Percentiles rank a stretch among this genome's conserved stretches.
Evolutionary conservation across 2,329 filamentous ascomycete species (phyloP).

Genomic region (Xylariales sp.): DNA sequence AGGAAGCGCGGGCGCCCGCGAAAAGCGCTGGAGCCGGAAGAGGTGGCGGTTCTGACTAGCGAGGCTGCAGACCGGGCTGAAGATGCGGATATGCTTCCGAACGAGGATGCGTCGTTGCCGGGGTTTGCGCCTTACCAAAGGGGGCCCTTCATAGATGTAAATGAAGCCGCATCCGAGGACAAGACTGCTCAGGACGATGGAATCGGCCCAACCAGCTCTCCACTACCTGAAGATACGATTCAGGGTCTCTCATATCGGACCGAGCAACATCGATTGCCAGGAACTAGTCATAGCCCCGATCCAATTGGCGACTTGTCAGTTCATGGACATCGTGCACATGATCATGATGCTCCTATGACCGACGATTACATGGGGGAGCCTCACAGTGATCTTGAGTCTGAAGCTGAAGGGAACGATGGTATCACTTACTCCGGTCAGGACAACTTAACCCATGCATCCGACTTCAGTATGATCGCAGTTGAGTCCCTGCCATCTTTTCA

Average conservation of each 20-base stretch:
- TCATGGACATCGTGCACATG: constrained; percentile 8
- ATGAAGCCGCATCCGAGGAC: background rate
- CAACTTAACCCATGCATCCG: constrained; percentile 38
- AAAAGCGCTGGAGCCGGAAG: constrained; percentile 21
- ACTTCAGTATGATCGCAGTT: constrained; percentile 58
- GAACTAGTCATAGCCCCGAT: background rate
- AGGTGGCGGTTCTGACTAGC: constrained; percentile 15
- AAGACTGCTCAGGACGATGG: background rate
- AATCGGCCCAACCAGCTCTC: background rate
- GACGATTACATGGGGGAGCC: constrained; percentile 21
- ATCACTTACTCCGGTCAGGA: constrained; percentile 19
- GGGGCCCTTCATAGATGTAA: background rate
- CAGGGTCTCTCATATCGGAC: background rate
- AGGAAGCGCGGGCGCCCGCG: constrained; percentile 28
- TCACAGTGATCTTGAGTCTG: constrained; percentile 24
- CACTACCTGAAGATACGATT: background rate
- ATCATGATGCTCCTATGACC: constrained; percentile 15
- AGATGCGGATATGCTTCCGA: constrained; percentile 6
- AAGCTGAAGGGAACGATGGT: constrained; percentile 14
- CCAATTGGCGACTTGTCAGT: constrained; percentile 8
- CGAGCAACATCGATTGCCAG: background rate
- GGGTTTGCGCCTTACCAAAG: constrained; percentile 4
- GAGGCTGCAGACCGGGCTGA: constrained; percentile 10
- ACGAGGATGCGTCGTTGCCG: background rate
- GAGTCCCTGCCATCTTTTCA: constrained; percentile 45